phyloP scores from a whole-genome alignment of 2,329 filamentous ascomycete genomes.

The Aureobasidium leucospermi region DNA sequence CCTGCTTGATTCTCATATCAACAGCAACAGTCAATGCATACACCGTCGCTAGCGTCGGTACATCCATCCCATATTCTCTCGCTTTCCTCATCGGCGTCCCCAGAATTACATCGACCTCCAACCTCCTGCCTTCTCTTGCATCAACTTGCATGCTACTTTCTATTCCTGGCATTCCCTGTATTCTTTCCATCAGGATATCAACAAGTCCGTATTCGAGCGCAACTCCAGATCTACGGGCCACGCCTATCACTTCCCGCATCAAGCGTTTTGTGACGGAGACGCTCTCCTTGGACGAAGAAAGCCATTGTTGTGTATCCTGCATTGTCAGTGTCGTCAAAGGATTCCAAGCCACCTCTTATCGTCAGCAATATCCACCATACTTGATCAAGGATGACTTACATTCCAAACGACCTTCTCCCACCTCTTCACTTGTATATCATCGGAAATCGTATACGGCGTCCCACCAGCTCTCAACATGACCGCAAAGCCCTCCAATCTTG shows the following conservation, averaged over 20 bases:
- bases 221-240: conserved; percentile 33
- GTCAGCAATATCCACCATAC: background rate
- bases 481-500: conserved; percentile 34
- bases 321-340: conserved; percentile 42
- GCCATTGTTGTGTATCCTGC: conserved; percentile 36
- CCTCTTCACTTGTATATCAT: conserved; percentile 49
- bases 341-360: conserved; percentile 47
- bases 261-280: conserved; percentile 32
- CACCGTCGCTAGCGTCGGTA: conserved; percentile 34
- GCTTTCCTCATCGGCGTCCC: conserved; percentile 36
- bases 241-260: conserved; percentile 38
- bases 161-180: conserved; percentile 33
- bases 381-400: background rate
- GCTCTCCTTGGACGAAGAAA: conserved; percentile 34
- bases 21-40: conserved; percentile 27
- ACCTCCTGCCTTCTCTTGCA: conserved; percentile 32
- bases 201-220: conserved; percentile 30
- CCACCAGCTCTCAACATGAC: conserved; percentile 38
- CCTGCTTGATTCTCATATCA: conserved; percentile 19
- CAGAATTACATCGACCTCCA: conserved; percentile 43
- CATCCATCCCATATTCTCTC: conserved; percentile 32
- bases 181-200: conserved; percentile 33
- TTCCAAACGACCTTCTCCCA: conserved; percentile 58
- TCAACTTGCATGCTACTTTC: conserved; percentile 42
- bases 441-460: conserved; percentile 41